Conservation (phyloP, 208 protist species). For the Crithidia thermophila region DNA sequence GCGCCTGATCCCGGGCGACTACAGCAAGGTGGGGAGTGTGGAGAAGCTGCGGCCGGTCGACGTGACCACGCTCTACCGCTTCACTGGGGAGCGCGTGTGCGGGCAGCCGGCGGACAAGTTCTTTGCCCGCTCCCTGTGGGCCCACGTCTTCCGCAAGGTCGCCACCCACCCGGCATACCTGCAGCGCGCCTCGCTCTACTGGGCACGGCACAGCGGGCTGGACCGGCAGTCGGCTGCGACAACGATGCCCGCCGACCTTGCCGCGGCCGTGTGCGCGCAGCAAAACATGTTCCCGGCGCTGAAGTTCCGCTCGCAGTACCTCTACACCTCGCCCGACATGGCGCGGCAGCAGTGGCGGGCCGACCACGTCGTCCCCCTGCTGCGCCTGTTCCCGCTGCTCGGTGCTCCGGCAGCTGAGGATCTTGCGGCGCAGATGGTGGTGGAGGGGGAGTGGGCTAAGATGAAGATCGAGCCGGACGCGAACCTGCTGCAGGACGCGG, state of each 20-base stretch:
- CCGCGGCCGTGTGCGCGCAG: slow-evolving; percentile 68
- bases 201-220: slow-evolving; percentile 76
- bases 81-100: slow-evolving; percentile 72
- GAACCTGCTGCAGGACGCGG: slow-evolving; percentile 64
- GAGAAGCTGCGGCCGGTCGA: slow-evolving; percentile 87
- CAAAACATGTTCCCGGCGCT: slow-evolving; percentile 83
- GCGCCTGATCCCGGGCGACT: slow-evolving; percentile 72
- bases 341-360: slow-evolving; percentile 83
- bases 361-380: slow-evolving; percentile 79
- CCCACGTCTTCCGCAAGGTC: slow-evolving; percentile 84
- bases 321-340: slow-evolving; percentile 83
- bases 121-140: slow-evolving; percentile 77
- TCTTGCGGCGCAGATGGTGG: slow-evolving; percentile 72
- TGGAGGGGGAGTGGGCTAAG: slow-evolving; percentile 78
- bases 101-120: slow-evolving; percentile 39
- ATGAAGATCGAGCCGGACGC: slow-evolving; percentile 53
- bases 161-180: slow-evolving; percentile 80
- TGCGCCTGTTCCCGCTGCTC: slow-evolving; percentile 78
- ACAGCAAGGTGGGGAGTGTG: slow-evolving; percentile 66
- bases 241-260: slow-evolving; percentile 73
- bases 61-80: slow-evolving; percentile 75
- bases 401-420: slow-evolving; percentile 77
- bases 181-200: slow-evolving; percentile 75
- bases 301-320: slow-evolving; percentile 77
- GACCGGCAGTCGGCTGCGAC: slow-evolving; percentile 39